phyloP scores from a whole-genome alignment of 192 early-diverging fungal genomes.

The Linnemannia exigua region DNA sequence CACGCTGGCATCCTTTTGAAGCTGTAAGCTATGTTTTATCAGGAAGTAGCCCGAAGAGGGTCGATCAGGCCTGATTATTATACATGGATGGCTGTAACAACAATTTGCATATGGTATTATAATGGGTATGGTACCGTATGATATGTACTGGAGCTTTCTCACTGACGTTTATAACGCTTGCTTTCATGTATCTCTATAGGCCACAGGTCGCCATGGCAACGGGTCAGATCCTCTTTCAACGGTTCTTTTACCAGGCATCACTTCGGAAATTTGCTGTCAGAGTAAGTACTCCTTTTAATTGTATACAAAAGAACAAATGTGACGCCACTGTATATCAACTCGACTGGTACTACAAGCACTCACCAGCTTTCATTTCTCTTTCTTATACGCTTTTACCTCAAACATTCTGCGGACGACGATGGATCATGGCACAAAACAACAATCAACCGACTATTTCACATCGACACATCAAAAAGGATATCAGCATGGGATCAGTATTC shows the following conservation, averaged over 20 bases:
- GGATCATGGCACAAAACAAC: not conserved
- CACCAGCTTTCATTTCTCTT: not conserved
- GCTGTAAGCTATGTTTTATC: constrained; percentile 65
- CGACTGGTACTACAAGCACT: not conserved
- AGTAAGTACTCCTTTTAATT: constrained; percentile 53
- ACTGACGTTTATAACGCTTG: not conserved
- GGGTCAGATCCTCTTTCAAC: constrained; percentile 93
- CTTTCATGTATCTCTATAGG: constrained; percentile 58
- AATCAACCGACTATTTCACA: not conserved
- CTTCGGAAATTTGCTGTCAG: constrained; percentile 78
- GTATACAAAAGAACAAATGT: not conserved
- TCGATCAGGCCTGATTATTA: no score
- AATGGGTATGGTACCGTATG: no score
- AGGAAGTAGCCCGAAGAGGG: not conserved
- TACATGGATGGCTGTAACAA: no score
- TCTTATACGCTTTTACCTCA: not conserved
- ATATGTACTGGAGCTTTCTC: not conserved
- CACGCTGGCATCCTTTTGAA: constrained; percentile 83
- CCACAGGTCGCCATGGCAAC: constrained; percentile 97
- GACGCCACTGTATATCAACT: not conserved
- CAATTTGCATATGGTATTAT: no score
- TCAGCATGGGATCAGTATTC: constrained; percentile 80
- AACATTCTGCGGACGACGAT: not conserved
- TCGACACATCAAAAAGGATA: constrained; percentile 59
- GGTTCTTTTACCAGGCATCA: constrained; percentile 90